These are phyloP conservation scores for Rubroboletus pulcherrimus DNA, from an alignment of 768 basidiomycete species.

Conservation along the genomic window DNA sequence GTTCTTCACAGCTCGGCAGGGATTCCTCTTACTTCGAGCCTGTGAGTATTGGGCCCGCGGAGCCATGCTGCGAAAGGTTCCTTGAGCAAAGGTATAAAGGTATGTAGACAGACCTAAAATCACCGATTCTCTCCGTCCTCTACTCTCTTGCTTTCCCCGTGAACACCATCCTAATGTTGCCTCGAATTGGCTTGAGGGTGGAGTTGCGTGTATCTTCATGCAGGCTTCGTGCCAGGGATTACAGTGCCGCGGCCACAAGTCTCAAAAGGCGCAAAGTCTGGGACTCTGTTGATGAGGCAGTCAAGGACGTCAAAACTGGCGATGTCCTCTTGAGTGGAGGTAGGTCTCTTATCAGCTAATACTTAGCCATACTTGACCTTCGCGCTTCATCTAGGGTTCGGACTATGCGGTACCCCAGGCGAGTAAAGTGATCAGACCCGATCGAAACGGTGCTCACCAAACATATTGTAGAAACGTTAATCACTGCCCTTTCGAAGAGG, in stretches of 20 bases:
- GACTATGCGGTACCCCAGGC: conserved; percentile 84
- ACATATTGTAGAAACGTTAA: conserved; percentile 60
- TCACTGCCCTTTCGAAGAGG: conserved; percentile 67
- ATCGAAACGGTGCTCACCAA: not conserved
- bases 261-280: conserved; percentile 56
- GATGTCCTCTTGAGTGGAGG: conserved; percentile 76
- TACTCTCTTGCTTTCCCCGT: not conserved
- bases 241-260: conserved; percentile 3
- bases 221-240: not conserved
- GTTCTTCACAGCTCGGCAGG: conserved; percentile 3
- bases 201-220: conserved; percentile 3
- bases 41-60: not conserved
- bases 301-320: conserved; percentile 78
- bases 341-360: conserved; percentile 37
- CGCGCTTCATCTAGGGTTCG: conserved; percentile 59
- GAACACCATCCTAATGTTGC: conserved; percentile 4
- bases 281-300: conserved; percentile 73
- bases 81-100: conserved; percentile 12
- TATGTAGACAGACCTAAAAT: not conserved
- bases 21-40: not conserved
- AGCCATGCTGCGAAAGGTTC: not conserved
- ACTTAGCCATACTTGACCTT: not conserved
- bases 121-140: not conserved
- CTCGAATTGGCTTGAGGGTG: conserved; percentile 3
- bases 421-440: conserved; percentile 2